Evolutionary conservation across 1,139 yeast genomes (phyloP).

Genomic region (Magnusiomyces magnusii): DNA sequence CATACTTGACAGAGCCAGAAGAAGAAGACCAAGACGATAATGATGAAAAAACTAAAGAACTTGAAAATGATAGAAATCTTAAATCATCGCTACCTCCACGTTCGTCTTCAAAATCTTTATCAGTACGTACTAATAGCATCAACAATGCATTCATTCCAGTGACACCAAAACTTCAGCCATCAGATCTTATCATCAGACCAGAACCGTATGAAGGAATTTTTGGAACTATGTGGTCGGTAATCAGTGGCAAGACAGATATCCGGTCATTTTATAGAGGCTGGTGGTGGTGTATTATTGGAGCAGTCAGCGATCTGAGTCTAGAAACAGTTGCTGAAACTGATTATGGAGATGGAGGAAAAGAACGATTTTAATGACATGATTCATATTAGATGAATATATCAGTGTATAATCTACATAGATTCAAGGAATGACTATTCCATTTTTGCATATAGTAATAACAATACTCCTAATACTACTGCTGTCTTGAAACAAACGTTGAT

Average conservation of each 20-base stretch:
- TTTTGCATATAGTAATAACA: not conserved
- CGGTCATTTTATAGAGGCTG: slow-evolving; percentile 74
- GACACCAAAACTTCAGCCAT: not conserved
- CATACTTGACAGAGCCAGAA: slow-evolving; percentile 37
- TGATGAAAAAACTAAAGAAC: not conserved
- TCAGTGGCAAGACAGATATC: slow-evolving; percentile 36
- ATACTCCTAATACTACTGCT: no score
- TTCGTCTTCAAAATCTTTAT: no score
- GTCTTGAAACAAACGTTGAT: no score
- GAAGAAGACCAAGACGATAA: not conserved
- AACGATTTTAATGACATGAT: slow-evolving; percentile 21
- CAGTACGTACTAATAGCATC: not conserved
- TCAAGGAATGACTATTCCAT: not conserved
- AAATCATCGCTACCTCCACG: no score
- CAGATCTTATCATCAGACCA: slow-evolving; percentile 31
- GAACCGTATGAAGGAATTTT: slow-evolving; percentile 43
- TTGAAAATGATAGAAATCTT: not conserved
- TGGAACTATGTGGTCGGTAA: slow-evolving; percentile 43
- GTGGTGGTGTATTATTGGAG: slow-evolving; percentile 76
- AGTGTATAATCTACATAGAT: not conserved
- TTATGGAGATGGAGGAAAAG: slow-evolving; percentile 39
- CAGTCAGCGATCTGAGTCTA: slow-evolving; percentile 80
- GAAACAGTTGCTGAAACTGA: slow-evolving; percentile 41
- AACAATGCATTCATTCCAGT: not conserved
- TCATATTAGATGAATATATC: not conserved